Evolutionary conservation across 768 basidiomycete species (phyloP).

Genomic region (Filobasidium wieringae): DNA sequence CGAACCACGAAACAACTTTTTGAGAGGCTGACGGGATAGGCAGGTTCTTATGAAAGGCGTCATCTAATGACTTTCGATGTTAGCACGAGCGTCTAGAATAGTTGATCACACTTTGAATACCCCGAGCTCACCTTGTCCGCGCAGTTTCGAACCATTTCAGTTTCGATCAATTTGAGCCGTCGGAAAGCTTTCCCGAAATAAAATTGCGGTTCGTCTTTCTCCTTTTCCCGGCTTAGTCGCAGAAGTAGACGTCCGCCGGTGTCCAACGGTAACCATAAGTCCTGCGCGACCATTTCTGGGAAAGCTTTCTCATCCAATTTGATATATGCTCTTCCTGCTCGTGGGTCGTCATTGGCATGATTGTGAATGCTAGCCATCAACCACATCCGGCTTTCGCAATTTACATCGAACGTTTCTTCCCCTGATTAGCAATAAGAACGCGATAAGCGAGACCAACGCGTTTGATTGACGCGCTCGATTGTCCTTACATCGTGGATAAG

Average conservation of each 20-base stretch:
- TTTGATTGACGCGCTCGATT: neutral
- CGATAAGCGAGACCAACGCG: neutral
- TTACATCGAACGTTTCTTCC: slow-evolving; percentile 95
- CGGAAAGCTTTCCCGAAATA: slow-evolving; percentile 94
- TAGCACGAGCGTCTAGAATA: no score
- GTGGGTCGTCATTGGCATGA: slow-evolving; percentile 87
- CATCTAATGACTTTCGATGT: no score
- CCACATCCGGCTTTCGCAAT: slow-evolving; percentile 89
- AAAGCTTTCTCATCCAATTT: slow-evolving; percentile 82
- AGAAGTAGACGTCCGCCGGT: slow-evolving; percentile 70
- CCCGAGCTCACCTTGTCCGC: slow-evolving; percentile 73
- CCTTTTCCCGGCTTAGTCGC: slow-evolving; percentile 94
- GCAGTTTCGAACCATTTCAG: slow-evolving; percentile 89
- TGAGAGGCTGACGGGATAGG: slow-evolving; percentile 50
- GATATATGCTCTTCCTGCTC: slow-evolving; percentile 74
- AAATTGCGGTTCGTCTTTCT: slow-evolving; percentile 95
- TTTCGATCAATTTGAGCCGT: slow-evolving; percentile 71
- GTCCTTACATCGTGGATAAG: slow-evolving; percentile 74
- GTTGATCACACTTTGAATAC: neutral
- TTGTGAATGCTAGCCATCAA: slow-evolving; percentile 90
- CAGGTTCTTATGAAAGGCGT: slow-evolving; percentile 81
- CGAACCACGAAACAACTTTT: slow-evolving; percentile 38
- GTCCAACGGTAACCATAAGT: slow-evolving; percentile 84
- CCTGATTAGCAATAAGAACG: slow-evolving; percentile 43
- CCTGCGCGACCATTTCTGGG: slow-evolving; percentile 77